Base-by-base conservation (phyloP, 495 filamentous ascomycete genomes). In the Penicillium dipodomyicola region DNA sequence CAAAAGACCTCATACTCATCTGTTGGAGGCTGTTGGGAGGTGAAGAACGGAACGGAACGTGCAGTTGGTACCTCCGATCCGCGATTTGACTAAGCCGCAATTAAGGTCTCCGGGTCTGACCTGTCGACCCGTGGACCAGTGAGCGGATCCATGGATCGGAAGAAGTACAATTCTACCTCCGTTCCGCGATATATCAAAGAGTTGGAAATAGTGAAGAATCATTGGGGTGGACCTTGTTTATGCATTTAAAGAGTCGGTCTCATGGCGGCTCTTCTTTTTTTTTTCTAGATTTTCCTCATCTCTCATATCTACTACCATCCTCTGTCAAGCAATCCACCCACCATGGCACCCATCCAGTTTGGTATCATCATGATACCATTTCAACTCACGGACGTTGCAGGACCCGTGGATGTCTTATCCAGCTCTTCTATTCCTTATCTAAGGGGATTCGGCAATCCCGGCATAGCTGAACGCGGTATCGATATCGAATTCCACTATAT, bases 261-360 rank as follows among this genome's bases (percentile, higher is more conserved):
- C 29, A 27, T 45, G 42, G 43, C 22, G 12, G 0, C 3, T 5
- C 6, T n/a, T n/a, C n/a, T n/a, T n/a, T 45, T 15, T 27, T 25
- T 22, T 22, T 2, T 15, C 20, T 27, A 8, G 4, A 5, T 37
- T 27, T 25, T 7, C 20, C 15, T 25, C 20, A 14, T 8, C 43
- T 6, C 6, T 25, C 20, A 23, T 15, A 22, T 14, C 14, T 25
- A 27, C 12, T 6, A 5, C 23, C 17, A 23, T 25, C 43, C 6
- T 45, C 43, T 23, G 15, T 23, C 17, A 22, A 25, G 9, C 29
- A 30, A 30, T 30, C 3, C 29, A 30, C 20, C 43, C 11, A 7
- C 20, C 43, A 45, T 45, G 43, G 43, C 43, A 6, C 43, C 43
- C 14, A 45, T 45, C 43, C 43, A 45, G 25, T 45, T 45, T 25